Conservation (phyloP, 768 basidiomycete genomes). For the Gloeostereum incarnatum region DNA sequence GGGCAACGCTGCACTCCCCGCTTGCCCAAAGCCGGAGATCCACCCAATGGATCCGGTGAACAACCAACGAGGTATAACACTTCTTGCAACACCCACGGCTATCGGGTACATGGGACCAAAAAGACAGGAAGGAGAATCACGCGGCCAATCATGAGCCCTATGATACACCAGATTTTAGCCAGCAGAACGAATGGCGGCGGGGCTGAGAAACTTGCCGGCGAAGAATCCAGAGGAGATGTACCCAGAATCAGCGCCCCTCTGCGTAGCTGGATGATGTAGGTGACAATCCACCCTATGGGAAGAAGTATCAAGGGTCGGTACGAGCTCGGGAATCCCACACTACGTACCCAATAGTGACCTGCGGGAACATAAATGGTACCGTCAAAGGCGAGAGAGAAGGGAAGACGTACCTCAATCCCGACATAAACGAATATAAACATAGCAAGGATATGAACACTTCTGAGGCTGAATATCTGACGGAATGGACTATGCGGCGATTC, state of each 20-base stretch:
- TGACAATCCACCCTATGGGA: conserved; percentile 28
- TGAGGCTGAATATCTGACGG: conserved; percentile 41
- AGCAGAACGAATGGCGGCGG: not conserved
- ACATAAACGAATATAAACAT: conserved; percentile 60
- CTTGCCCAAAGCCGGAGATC: conserved; percentile 62
- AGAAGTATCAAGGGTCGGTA: not conserved
- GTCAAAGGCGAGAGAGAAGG: conserved; percentile 30
- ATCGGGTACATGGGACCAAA: conserved; percentile 50
- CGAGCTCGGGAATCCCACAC: not conserved
- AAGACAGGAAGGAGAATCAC: conserved; percentile 24
- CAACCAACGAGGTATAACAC: conserved; percentile 48
- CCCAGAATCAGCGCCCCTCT: conserved; percentile 32
- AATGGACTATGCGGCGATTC: conserved; percentile 29
- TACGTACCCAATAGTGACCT: conserved; percentile 27
- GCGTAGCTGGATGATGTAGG: conserved; percentile 23
- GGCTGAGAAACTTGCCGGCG: conserved; percentile 16
- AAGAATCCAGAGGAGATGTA: conserved; percentile 31
- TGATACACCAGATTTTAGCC: not conserved
- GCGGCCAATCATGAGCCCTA: conserved; percentile 30
- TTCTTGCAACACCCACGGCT: conserved; percentile 41
- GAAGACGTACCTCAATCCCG: conserved; percentile 55
- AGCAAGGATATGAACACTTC: conserved; percentile 52
- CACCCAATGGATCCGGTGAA: conserved; percentile 49
- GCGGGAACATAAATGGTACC: not conserved
- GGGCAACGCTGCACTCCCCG: conserved; percentile 63